Evolutionary conservation across 2,329 filamentous ascomycete species (phyloP).

Genomic region (Stylonectria norvegica): DNA sequence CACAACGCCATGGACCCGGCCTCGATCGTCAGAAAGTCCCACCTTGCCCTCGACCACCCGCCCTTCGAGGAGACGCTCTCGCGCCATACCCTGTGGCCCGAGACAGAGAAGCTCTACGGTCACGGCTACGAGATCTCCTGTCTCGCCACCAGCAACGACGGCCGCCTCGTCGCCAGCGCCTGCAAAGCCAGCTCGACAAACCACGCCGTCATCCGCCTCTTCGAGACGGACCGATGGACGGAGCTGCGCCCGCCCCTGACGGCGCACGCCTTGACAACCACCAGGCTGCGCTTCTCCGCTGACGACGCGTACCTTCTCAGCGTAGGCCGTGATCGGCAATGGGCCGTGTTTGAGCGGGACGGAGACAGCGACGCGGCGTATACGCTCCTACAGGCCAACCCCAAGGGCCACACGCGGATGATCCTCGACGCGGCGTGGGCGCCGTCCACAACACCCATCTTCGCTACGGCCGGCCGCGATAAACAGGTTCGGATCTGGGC

Average conservation of each 20-base stretch:
- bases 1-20: slow-evolving; percentile 54
- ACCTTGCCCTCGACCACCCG: slow-evolving; percentile 66
- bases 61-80: slow-evolving; percentile 88
- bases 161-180: slow-evolving; percentile 77
- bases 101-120: slow-evolving; percentile 93
- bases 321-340: slow-evolving; percentile 87
- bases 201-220: slow-evolving; percentile 89
- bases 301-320: slow-evolving; percentile 76
- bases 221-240: slow-evolving; percentile 82
- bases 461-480: slow-evolving; percentile 87
- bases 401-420: slow-evolving; percentile 89
- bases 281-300: slow-evolving; percentile 72
- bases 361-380: slow-evolving; percentile 45
- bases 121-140: slow-evolving; percentile 97
- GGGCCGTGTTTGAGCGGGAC: slow-evolving; percentile 71
- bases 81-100: slow-evolving; percentile 90
- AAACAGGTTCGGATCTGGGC: slow-evolving; percentile 76
- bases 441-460: slow-evolving; percentile 53
- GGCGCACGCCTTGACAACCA: slow-evolving; percentile 85
- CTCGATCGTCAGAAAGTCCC: slow-evolving; percentile 55
- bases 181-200: slow-evolving; percentile 91
- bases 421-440: slow-evolving; percentile 87
- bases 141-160: slow-evolving; percentile 73
- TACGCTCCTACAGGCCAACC: slow-evolving; percentile 59
- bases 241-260: slow-evolving; percentile 78